Evolutionary conservation across 495 filamentous ascomycete species (phyloP).

Genomic region (Penicillium malachiteum): DNA sequence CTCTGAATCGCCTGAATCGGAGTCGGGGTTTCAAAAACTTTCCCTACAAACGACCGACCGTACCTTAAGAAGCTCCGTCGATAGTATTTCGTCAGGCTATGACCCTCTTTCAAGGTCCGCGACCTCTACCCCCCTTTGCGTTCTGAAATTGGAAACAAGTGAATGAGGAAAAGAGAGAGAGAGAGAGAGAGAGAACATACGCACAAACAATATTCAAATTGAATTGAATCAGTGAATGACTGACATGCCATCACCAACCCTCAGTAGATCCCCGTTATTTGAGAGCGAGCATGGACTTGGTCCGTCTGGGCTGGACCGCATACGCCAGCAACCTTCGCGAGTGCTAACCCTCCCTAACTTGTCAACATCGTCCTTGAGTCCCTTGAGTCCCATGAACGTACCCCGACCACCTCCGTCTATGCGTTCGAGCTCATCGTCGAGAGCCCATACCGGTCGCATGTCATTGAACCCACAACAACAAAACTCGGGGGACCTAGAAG

Average conservation of each 20-base stretch:
- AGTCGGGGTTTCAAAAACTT: conserved; percentile 58
- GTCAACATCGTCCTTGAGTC: conserved; percentile 59
- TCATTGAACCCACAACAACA: conserved; percentile 74
- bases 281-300: conserved; percentile 63
- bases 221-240: conserved; percentile 22
- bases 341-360: conserved; percentile 66
- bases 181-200: too few species aligned
- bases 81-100: conserved; percentile 42
- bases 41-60: conserved; percentile 37
- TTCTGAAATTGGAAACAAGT: neutral
- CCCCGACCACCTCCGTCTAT: conserved; percentile 61
- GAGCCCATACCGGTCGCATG: conserved; percentile 53
- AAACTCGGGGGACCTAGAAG: conserved; percentile 71
- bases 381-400: conserved; percentile 44
- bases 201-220: neutral
- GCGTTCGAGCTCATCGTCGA: conserved; percentile 49
- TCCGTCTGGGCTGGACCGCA: conserved; percentile 81
- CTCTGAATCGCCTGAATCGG: conserved; percentile 42
- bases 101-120: conserved; percentile 46
- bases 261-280: conserved; percentile 61
- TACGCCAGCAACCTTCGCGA: conserved; percentile 74
- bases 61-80: conserved; percentile 42
- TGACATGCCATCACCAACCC: conserved; percentile 31
- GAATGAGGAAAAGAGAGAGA: conserved; percentile 22
- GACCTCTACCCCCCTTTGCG: conserved; percentile 23